phyloP scores from a whole-genome alignment of 2,329 filamentous ascomycete species.

The Aspergillus melleus region DNA sequence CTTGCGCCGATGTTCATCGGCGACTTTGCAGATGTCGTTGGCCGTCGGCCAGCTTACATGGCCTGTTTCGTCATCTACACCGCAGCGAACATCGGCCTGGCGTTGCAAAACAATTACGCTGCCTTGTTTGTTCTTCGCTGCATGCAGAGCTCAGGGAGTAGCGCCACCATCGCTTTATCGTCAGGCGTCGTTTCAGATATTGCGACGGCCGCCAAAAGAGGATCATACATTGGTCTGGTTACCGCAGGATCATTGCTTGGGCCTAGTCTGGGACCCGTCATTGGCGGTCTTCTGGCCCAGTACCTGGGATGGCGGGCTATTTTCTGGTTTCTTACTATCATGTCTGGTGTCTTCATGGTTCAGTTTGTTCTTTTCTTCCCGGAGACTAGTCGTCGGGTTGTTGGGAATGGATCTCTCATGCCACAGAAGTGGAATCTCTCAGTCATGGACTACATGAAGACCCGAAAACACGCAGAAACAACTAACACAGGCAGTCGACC shows the following conservation, averaged over 20 bases:
- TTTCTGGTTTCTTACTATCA: constrained; percentile 68
- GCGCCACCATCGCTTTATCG: constrained; percentile 43
- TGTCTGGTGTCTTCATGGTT: constrained; percentile 50
- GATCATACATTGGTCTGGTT: constrained; percentile 50
- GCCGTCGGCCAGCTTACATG: constrained; percentile 53
- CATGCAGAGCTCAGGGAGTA: constrained; percentile 43
- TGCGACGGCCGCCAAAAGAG: constrained; percentile 38
- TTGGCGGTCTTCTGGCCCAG: constrained; percentile 66
- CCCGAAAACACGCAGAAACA: constrained; percentile 8
- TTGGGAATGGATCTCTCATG: constrained; percentile 38
- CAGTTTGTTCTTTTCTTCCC: constrained; percentile 59
- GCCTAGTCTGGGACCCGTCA: constrained; percentile 57
- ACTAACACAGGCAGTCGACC: constrained; percentile 20
- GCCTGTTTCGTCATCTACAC: constrained; percentile 53
- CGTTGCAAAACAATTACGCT: constrained; percentile 39
- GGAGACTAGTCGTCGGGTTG: constrained; percentile 46
- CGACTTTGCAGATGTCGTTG: constrained; percentile 52
- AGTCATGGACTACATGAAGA: constrained; percentile 20
- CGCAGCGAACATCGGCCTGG: constrained; percentile 41
- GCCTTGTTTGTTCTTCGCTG: constrained; percentile 41
- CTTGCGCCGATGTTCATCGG: constrained; percentile 54
- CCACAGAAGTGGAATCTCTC: constrained; percentile 26
- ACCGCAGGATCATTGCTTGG: constrained; percentile 55
- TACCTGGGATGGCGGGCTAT: constrained; percentile 64
- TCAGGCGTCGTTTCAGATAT: constrained; percentile 44